Conservation (phyloP, 441 rosid species). For the Metrosideros polymorpha region DNA sequence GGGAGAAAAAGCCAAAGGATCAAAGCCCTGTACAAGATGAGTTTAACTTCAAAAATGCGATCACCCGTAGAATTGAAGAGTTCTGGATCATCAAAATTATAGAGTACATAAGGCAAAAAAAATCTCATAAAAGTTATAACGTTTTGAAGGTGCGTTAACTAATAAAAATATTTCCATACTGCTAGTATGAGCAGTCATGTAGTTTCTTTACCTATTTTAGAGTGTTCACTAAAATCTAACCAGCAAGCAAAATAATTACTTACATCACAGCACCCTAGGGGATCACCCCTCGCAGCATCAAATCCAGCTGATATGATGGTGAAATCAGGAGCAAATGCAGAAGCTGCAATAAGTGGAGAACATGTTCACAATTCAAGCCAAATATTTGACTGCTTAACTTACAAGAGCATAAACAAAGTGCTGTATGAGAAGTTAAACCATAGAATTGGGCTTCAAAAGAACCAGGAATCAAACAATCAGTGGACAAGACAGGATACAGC, state of each 20-base stretch:
- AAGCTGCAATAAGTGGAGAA: conserved; percentile 43
- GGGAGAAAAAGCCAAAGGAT: background rate
- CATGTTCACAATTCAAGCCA: conserved; percentile 6
- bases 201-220: background rate
- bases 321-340: conserved; percentile 89
- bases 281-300: conserved; percentile 99
- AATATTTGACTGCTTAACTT: background rate
- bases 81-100: background rate
- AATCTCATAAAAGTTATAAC: background rate
- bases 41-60: background rate
- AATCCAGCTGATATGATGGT: conserved; percentile 96
- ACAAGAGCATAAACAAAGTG: background rate
- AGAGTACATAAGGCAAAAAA: background rate
- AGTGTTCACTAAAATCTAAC: background rate
- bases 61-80: background rate
- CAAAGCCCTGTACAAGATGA: background rate
- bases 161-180: background rate
- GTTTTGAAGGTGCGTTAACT: background rate
- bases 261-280: conserved; percentile 96
- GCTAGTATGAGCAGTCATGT: background rate
- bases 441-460: background rate
- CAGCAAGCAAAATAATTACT: conserved; percentile 10
- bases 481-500: background rate
- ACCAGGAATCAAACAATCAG: background rate
- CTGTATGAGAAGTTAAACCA: background rate